These are phyloP conservation scores for Podaxis rugospora DNA, from an alignment of 768 basidiomycete species.

Conservation along the genomic window DNA sequence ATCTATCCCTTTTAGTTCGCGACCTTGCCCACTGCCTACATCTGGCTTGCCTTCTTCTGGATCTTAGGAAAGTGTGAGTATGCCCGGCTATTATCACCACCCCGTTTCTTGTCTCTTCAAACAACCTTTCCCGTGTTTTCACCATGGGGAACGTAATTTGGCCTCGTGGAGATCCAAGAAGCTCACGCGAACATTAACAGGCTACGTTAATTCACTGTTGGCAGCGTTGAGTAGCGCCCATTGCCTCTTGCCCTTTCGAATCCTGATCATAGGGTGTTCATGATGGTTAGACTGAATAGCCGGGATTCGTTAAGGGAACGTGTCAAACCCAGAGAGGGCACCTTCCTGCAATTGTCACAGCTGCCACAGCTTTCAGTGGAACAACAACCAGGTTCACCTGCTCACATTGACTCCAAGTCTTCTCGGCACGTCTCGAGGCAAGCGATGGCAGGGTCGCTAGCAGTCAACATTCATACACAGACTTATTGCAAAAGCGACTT, in stretches of 20 bases:
- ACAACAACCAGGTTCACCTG: slow-evolving; percentile 17
- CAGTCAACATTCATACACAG: slow-evolving; percentile 31
- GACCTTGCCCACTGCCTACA: slow-evolving; percentile 40
- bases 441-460: slow-evolving; percentile 10
- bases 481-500: slow-evolving; percentile 29
- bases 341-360: slow-evolving; percentile 28
- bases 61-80: slow-evolving; percentile 44
- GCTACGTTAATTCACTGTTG: slow-evolving; percentile 49
- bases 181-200: slow-evolving; percentile 20
- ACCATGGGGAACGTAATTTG: neutral
- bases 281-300: slow-evolving; percentile 37
- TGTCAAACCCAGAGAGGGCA: slow-evolving; percentile 25
- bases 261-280: slow-evolving; percentile 1
- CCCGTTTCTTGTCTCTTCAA: slow-evolving; percentile 1
- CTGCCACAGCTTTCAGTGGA: slow-evolving; percentile 23
- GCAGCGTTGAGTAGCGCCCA: slow-evolving; percentile 36
- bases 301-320: slow-evolving; percentile 41
- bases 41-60: slow-evolving; percentile 50
- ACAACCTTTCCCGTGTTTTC: neutral
- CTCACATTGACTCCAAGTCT: slow-evolving; percentile 13
- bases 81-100: neutral
- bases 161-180: neutral
- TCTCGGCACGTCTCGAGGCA: slow-evolving; percentile 11
- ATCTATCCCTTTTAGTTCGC: slow-evolving; percentile 28
- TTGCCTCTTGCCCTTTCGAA: neutral